Percentiles rank a stretch among this genome's conserved stretches.
phyloP scores from a whole-genome alignment of 2,329 filamentous ascomycete species.

The Colletotrichum theobromicola region DNA sequence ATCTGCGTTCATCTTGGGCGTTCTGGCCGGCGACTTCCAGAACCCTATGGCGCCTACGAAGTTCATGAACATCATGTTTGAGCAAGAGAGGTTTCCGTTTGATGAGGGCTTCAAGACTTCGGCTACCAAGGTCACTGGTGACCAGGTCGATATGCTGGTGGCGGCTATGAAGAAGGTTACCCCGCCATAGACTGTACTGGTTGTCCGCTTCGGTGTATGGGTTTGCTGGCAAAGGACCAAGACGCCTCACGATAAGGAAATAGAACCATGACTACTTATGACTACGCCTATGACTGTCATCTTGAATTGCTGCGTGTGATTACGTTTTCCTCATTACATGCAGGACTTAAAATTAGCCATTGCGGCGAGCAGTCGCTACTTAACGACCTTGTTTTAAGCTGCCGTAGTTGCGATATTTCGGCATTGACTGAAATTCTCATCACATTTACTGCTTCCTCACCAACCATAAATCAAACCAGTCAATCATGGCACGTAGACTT shows the following conservation, averaged over 20 bases:
- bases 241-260: neutral
- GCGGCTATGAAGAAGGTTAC: neutral
- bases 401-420: neutral
- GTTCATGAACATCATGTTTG: neutral
- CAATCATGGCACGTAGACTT: constrained; percentile 29
- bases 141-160: neutral
- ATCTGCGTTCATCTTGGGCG: neutral
- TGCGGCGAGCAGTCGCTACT: neutral
- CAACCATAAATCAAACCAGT: constrained; percentile 35
- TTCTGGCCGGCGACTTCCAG: neutral
- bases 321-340: fast-evolving
- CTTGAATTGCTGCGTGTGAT: neutral
- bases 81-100: neutral
- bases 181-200: neutral
- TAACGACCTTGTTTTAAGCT: neutral
- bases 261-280: neutral
- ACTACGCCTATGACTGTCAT: neutral
- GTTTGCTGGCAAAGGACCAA: neutral
- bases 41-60: neutral
- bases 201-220: neutral
- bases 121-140: neutral
- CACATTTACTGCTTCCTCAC: neutral
- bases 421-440: neutral
- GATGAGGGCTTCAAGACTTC: neutral
- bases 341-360: too few relatives aligned